Evolutionary conservation across 2,329 filamentous ascomycete genomes (phyloP), one percentile per base, ranked within the genome.

Genomic region (Ceratocystis diversiconidia): DNA sequence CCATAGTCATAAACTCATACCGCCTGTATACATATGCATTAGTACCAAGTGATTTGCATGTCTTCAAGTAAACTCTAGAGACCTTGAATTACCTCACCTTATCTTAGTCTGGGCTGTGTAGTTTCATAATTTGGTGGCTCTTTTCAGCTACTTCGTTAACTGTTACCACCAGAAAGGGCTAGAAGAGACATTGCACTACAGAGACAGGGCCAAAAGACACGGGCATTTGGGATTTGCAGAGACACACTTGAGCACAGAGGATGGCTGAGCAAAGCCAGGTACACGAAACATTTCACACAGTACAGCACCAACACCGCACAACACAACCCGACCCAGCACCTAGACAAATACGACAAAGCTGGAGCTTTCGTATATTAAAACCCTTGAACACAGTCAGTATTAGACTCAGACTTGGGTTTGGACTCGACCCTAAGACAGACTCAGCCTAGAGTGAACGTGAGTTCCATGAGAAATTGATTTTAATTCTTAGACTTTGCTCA

Each of bases 181-280:
- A 19, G 48, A 50, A 12, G 48, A 50, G 48, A 43, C 59, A 43
- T 36, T 43, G 19, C 59, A 43, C 59, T 19, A 44, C 32, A 41
- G 10, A 44, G n/a, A 61, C 36, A 43, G 12, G 12, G 32, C 30
- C 4, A 61, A 17, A 61, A 44, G 5, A 22, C 15, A 22, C 59
- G 12, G 32, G 17, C 59, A 61, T 43, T 44, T 41, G 8, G 6
- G 32, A 43, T 43, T n/a, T 22, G 22, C 59, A 61, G n/a, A 44
- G 36, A 61, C 59, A 43, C 25, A 43, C 43, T n/a, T 43, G 12
- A 61, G n/a, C 59, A 43, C n/a, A 43, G 30, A 19, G 6, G 22
- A 57, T 57, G 41, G 61, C 41, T 62, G 61, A 48, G 36, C 43
- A 62, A 44, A 62, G 61, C 48, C 61, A 62, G 41, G 44, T 19